Conservation (phyloP, 2,329 filamentous ascomycete species). For the Ceratocystis cacaofunesta region DNA sequence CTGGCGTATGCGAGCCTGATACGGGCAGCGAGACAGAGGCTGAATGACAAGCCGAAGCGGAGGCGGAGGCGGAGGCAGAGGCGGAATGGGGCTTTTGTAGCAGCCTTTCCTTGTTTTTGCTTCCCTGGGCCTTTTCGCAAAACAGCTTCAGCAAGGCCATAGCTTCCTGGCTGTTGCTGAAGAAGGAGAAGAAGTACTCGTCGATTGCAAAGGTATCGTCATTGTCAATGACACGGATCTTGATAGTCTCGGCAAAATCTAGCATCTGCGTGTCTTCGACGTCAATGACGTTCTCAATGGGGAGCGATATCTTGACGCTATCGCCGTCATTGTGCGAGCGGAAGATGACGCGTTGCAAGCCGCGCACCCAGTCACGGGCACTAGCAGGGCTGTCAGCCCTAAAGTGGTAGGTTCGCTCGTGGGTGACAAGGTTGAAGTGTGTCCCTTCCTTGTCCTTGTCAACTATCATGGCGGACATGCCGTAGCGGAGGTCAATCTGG, state of each 20-base stretch:
- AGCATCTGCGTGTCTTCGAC: conserved; percentile 84
- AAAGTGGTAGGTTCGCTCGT: conserved; percentile 74
- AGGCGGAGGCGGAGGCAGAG: neutral
- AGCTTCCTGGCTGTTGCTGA: conserved; percentile 70
- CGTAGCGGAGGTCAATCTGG: conserved; percentile 83
- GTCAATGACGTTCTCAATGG: conserved; percentile 77
- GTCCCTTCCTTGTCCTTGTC: conserved; percentile 65
- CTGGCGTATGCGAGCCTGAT: neutral
- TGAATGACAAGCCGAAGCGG: neutral
- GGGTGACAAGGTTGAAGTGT: conserved; percentile 67
- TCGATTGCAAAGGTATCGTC: conserved; percentile 92
- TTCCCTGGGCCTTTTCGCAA: conserved; percentile 37
- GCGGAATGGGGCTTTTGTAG: neutral
- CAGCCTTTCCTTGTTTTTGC: conserved; percentile 16
- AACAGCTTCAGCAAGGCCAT: conserved; percentile 62
- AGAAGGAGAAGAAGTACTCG: conserved; percentile 98
- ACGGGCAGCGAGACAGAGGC: neutral
- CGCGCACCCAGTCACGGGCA: conserved; percentile 93
- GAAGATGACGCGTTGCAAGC: conserved; percentile 87
- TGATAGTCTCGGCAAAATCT: conserved; percentile 85
- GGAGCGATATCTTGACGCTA: conserved; percentile 88
- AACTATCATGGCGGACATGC: conserved; percentile 65
- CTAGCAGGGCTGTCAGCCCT: conserved; percentile 74
- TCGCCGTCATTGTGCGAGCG: conserved; percentile 91
- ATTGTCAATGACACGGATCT: conserved; percentile 82